Conservation (phyloP, 2,329 filamentous ascomycete genomes). For the Botrytis sinoallii region DNA sequence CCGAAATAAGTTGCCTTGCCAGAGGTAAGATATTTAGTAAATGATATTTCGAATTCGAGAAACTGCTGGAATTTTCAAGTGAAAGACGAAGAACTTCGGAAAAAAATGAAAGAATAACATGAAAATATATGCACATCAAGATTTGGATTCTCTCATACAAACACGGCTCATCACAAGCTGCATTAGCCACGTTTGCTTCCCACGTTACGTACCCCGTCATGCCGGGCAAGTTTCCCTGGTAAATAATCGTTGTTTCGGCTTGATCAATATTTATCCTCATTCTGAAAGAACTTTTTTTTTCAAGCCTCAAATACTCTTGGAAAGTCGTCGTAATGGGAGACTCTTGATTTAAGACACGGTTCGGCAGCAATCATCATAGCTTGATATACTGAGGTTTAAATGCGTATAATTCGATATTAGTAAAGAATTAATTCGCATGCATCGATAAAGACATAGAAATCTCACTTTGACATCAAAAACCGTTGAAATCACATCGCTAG, state of each 20-base stretch:
- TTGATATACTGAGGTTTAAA: neutral
- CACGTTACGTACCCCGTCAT: neutral
- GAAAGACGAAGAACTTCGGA: neutral
- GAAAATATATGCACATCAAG: neutral
- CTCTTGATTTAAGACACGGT: neutral
- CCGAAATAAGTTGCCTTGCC: neutral
- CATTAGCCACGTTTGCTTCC: neutral
- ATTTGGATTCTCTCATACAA: neutral
- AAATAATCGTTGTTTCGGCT: neutral
- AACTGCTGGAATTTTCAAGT: neutral
- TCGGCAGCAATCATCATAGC: neutral
- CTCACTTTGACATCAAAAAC: neutral
- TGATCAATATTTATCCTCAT: neutral
- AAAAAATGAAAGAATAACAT: neutral
- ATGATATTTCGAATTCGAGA: neutral
- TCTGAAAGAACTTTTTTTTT: neutral
- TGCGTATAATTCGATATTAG: neutral
- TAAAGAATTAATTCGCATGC: neutral
- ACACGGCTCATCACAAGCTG: neutral
- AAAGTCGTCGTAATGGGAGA: neutral
- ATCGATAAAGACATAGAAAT: rapidly evolving
- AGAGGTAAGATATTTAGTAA: neutral
- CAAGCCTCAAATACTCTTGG: neutral
- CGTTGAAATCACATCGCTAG: neutral
- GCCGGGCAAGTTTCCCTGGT: neutral